Base-by-base conservation (phyloP, 306 rosid species). In the Calophaca sinica region DNA sequence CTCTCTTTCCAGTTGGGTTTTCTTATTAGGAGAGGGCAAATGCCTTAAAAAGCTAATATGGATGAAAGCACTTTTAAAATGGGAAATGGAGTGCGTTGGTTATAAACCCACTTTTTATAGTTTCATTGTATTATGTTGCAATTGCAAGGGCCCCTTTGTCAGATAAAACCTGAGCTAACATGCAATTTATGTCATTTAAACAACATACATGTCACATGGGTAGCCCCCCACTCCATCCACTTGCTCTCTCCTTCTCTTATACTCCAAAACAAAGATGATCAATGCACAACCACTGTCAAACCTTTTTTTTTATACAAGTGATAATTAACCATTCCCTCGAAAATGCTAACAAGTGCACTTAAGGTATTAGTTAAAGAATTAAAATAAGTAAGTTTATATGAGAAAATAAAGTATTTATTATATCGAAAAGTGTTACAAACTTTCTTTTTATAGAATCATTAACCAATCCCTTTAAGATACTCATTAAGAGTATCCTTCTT, bases 181-280 rank as follows among this genome's bases (percentile, higher is more conserved):
- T 85, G 87, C 84, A 82, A 79, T 80, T 73, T 82, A 73, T 88
- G 87, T 79, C 84, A 76, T 76, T 36, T 70, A 87, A 84, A 80
- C 86, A 77, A 70, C 89, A 80, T 75, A 85, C 91, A 91, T 72
- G 73, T 80, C 96, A 88, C 96, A 84, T 87, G 96, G 84, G 88
- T 75, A 75, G 89, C 57, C 84, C 81, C 89, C 72, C 81, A 70
- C 66, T 67, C 14, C 57, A 3, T 65, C 79, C 74, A 80, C 72
- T 70, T 49, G 41, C 70, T 75, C 73, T 80, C 7, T 51, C 55
- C 84, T 81, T 81, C 73, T 84, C 65, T 79, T 88, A 49, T 83
- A 85, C 88, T 85, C 87, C 83, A 84, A 81, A 79, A 80, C 79
- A 80, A 80, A 42, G 42, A 53, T 58, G 36, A 63, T 67, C 80